phyloP scores from a whole-genome alignment of 495 filamentous ascomycete genomes.

The Neurospora pannonica region DNA sequence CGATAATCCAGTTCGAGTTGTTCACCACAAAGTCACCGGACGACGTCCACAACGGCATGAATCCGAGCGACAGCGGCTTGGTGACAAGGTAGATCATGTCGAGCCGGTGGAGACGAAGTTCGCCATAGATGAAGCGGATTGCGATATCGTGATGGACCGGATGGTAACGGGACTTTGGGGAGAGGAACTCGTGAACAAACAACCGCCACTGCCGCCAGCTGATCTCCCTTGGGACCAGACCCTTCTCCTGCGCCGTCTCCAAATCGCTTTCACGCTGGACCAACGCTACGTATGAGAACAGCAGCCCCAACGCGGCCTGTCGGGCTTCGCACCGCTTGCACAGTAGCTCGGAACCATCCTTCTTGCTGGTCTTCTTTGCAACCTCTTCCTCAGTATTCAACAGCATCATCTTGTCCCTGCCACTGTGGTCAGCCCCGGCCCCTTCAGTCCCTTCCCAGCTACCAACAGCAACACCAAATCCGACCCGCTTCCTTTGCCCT shows the following conservation, averaged over 20 bases:
- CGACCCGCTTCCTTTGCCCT: not conserved
- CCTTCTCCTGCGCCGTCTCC: conserved; percentile 21
- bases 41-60: conserved; percentile 18
- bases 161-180: conserved; percentile 10
- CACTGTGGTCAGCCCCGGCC: not conserved
- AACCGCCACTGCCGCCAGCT: conserved; percentile 9
- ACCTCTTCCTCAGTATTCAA: not conserved
- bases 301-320: conserved; percentile 23
- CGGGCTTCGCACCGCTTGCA: not conserved
- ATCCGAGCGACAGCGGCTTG: conserved; percentile 7
- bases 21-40: conserved; percentile 32
- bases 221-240: conserved; percentile 23
- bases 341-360: not conserved
- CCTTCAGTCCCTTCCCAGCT: not conserved
- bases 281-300: conserved; percentile 29
- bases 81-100: conserved; percentile 23
- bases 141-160: conserved; percentile 25
- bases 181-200: conserved; percentile 6
- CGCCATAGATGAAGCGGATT: conserved; percentile 35
- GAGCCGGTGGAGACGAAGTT: conserved; percentile 34
- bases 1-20: conserved; percentile 37
- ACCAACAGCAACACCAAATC: not conserved
- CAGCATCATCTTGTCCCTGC: not conserved
- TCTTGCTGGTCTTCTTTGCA: not conserved
- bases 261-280: conserved; percentile 31